Conservation (phyloP, 768 basidiomycete genomes). For the Panaeolus papilionaceus region DNA sequence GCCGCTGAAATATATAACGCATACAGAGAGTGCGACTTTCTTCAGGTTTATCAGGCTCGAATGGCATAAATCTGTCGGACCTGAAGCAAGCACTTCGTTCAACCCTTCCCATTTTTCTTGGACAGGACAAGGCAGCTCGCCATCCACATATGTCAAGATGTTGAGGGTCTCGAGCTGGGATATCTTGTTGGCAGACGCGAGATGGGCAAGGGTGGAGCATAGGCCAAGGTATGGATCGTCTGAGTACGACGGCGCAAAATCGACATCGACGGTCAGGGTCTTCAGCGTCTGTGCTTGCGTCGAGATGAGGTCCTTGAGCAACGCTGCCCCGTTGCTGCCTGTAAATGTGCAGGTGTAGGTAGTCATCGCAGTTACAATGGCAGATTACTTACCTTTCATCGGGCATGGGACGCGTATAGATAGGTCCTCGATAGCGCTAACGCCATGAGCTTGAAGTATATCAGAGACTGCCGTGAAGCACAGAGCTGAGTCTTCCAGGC, state of each 20-base stretch:
- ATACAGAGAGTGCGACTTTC: not conserved
- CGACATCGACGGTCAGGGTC: not conserved
- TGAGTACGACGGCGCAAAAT: not conserved
- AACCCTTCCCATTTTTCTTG: not conserved
- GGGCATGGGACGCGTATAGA: constrained; percentile 6
- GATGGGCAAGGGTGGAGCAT: not conserved
- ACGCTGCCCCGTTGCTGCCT: not conserved
- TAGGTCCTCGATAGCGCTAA: not conserved
- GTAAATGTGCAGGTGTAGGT: not conserved
- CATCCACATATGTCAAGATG: not conserved
- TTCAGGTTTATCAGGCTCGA: not conserved
- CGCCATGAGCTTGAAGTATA: not conserved
- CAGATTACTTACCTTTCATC: not conserved
- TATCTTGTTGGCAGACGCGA: not conserved
- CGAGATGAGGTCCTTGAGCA: not conserved
- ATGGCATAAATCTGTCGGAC: not conserved
- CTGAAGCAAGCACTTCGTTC: not conserved
- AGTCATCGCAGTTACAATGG: not conserved
- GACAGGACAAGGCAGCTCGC: not conserved
- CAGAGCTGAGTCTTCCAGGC: not conserved
- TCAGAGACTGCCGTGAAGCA: constrained; percentile 2
- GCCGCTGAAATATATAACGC: not conserved
- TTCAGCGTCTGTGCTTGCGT: not conserved
- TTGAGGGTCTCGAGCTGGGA: not conserved
- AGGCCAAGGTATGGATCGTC: constrained; percentile 3